Conservation (phyloP, 2,329 filamentous ascomycete species). For the Furcasterigmium furcatum region DNA sequence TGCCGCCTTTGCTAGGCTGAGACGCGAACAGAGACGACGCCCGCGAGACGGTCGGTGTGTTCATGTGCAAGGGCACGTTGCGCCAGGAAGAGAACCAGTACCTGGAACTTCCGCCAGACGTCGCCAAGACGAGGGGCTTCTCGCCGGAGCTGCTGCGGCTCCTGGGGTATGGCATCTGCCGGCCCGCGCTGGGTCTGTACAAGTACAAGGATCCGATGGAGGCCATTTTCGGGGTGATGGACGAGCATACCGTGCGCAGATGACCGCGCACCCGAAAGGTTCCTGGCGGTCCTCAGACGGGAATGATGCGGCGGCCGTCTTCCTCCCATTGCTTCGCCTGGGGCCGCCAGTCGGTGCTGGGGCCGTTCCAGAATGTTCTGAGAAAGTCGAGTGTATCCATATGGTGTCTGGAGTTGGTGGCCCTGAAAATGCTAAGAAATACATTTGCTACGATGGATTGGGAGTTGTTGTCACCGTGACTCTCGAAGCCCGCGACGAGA, state of each 20-base stretch:
- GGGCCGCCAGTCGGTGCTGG: conserved; percentile 19
- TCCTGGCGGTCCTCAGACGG: conserved; percentile 8
- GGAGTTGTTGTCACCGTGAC: conserved; percentile 14
- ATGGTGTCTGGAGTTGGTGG: conserved; percentile 19
- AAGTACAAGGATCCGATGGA: conserved; percentile 33
- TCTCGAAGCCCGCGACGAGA: conserved; percentile 22
- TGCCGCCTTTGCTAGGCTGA: not conserved
- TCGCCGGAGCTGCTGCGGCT: conserved; percentile 26
- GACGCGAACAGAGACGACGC: conserved; percentile 16
- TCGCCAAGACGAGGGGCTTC: conserved; percentile 22
- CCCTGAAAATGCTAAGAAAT: conserved; percentile 12
- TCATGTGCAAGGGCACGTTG: conserved; percentile 27
- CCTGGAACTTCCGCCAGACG: conserved; percentile 18
- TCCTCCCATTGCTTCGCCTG: conserved; percentile 16
- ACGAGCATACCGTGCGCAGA: conserved; percentile 25
- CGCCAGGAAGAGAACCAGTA: conserved; percentile 31
- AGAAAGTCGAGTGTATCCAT: conserved; percentile 18
- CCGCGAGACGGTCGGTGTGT: conserved; percentile 26
- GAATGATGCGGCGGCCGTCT: conserved; percentile 16
- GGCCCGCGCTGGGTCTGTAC: conserved; percentile 28
- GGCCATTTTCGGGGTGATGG: conserved; percentile 28
- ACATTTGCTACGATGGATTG: conserved; percentile 14
- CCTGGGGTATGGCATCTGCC: conserved; percentile 26
- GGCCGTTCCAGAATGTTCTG: conserved; percentile 18
- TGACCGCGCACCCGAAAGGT: conserved; percentile 14